Evolutionary conservation across 2,329 filamentous ascomycete species (phyloP).

Genomic region (Aspergillus sp.): DNA sequence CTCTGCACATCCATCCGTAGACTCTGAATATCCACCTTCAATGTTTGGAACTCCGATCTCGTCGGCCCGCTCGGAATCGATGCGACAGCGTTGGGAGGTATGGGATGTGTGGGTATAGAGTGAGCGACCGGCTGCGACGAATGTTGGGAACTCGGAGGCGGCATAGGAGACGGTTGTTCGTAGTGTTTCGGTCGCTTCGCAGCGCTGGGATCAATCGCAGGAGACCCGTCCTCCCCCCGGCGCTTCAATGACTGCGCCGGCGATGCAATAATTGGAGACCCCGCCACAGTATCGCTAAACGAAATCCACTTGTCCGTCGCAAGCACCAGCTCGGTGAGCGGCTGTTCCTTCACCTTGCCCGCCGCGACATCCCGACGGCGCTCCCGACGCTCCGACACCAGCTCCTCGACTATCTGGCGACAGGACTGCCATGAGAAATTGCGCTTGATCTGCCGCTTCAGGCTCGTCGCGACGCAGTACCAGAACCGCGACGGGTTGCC

Average conservation of each 20-base stretch:
- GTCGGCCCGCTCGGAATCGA: constrained; percentile 1
- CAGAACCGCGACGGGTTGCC: constrained; percentile 7
- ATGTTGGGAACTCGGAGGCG: not conserved
- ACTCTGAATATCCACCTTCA: constrained; percentile 7
- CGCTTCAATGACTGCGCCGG: not conserved
- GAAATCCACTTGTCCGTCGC: constrained; percentile 13
- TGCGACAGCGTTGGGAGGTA: not conserved
- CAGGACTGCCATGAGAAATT: constrained; percentile 13
- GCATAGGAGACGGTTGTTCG: not conserved
- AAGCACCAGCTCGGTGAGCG: constrained; percentile 4
- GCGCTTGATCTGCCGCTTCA: constrained; percentile 11
- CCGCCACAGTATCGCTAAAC: not conserved
- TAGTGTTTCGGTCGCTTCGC: constrained; percentile 5
- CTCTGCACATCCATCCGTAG: constrained; percentile 7
- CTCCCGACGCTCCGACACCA: constrained; percentile 9
- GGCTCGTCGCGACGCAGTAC: constrained; percentile 7
- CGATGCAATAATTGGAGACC: not conserved
- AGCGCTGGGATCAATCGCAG: not conserved
- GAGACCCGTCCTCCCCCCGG: not conserved
- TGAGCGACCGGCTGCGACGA: not conserved
- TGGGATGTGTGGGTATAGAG: not conserved
- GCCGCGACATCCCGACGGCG: constrained; percentile 3
- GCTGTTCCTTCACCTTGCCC: constrained; percentile 6
- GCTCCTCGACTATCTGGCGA: constrained; percentile 10
- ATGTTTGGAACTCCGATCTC: not conserved